These are phyloP conservation scores for Metschnikowia baotianmanensis DNA, from an alignment of 805 yeast species.

Conservation along the genomic window DNA sequence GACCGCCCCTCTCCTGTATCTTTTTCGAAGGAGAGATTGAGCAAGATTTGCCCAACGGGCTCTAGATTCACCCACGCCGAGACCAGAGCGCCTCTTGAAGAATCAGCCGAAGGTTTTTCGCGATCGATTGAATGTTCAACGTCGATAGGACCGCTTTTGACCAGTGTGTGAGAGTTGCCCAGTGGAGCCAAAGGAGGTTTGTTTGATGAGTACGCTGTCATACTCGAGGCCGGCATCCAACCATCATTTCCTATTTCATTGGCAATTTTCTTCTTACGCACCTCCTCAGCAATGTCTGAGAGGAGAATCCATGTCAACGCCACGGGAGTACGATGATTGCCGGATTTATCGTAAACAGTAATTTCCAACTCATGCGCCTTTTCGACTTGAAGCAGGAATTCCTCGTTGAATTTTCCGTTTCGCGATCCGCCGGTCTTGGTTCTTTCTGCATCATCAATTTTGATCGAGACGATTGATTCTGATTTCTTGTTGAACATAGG, in stretches of 20 bases:
- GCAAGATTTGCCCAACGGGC: slow-evolving; percentile 87
- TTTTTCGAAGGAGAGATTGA: slow-evolving; percentile 79
- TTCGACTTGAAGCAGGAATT: slow-evolving; percentile 75
- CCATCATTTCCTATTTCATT: slow-evolving; percentile 69
- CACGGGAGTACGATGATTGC: slow-evolving; percentile 72
- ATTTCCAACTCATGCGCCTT: slow-evolving; percentile 91
- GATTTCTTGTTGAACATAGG: slow-evolving; percentile 76
- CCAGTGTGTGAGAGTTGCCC: slow-evolving; percentile 5
- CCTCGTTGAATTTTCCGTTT: slow-evolving; percentile 80
- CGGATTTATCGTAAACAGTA: slow-evolving; percentile 78
- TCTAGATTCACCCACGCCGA: slow-evolving; percentile 89
- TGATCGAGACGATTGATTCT: slow-evolving; percentile 73
- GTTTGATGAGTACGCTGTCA: slow-evolving; percentile 18
- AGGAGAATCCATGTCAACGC: slow-evolving; percentile 90
- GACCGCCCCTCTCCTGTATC: slow-evolving; percentile 35
- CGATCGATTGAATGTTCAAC: not conserved
- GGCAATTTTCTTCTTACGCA: slow-evolving; percentile 79
- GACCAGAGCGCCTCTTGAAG: slow-evolving; percentile 39
- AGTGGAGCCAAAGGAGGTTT: slow-evolving; percentile 6
- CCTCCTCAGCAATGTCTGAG: slow-evolving; percentile 90
- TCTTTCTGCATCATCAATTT: slow-evolving; percentile 83
- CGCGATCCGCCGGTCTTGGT: slow-evolving; percentile 75
- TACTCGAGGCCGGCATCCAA: slow-evolving; percentile 81
- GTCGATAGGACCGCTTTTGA: not conserved
- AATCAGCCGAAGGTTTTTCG: slow-evolving; percentile 4